phyloP scores from a whole-genome alignment of 768 basidiomycete genomes.

The Lyophyllum semitale region DNA sequence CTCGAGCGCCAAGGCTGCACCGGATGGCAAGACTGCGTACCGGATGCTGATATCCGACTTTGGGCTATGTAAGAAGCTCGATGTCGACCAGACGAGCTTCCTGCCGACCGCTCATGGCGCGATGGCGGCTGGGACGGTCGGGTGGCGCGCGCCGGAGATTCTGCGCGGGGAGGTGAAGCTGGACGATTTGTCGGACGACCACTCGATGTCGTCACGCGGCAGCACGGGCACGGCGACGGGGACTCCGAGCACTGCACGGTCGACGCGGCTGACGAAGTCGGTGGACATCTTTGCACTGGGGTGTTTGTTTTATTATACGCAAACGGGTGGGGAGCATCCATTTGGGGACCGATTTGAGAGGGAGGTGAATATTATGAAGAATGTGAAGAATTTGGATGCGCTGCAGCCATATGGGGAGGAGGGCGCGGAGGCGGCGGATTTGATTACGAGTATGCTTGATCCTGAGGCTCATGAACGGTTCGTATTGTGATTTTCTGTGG shows the following conservation, averaged over 20 bases:
- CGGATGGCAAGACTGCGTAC: conserved; percentile 42
- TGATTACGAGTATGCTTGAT: conserved; percentile 80
- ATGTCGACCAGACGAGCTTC: conserved; percentile 95
- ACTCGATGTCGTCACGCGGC: conserved; percentile 67
- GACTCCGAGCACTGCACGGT: conserved; percentile 39
- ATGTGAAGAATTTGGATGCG: conserved; percentile 67
- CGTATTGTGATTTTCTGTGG: conserved; percentile 22
- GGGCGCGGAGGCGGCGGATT: conserved; percentile 84
- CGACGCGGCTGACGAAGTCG: conserved; percentile 84
- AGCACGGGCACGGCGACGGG: conserved; percentile 57
- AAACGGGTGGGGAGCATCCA: conserved; percentile 90
- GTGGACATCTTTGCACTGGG: conserved; percentile 97
- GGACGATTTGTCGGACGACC: conserved; percentile 72
- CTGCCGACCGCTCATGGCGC: conserved; percentile 89
- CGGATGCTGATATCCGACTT: conserved; percentile 97
- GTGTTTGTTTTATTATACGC: conserved; percentile 91
- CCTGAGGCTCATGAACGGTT: conserved; percentile 77
- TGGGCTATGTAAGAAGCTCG: conserved; percentile 93
- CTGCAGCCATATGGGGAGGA: conserved; percentile 89
- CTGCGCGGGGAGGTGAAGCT: conserved; percentile 91
- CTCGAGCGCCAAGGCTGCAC: conserved; percentile 61
- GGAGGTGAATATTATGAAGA: conserved; percentile 91
- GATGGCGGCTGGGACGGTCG: conserved; percentile 90
- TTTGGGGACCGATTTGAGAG: conserved; percentile 92
- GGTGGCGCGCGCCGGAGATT: conserved; percentile 98